These are phyloP conservation scores for Aureobasidium sp. DNA, from an alignment of 2,329 filamentous ascomycete genomes.

Conservation along the genomic window DNA sequence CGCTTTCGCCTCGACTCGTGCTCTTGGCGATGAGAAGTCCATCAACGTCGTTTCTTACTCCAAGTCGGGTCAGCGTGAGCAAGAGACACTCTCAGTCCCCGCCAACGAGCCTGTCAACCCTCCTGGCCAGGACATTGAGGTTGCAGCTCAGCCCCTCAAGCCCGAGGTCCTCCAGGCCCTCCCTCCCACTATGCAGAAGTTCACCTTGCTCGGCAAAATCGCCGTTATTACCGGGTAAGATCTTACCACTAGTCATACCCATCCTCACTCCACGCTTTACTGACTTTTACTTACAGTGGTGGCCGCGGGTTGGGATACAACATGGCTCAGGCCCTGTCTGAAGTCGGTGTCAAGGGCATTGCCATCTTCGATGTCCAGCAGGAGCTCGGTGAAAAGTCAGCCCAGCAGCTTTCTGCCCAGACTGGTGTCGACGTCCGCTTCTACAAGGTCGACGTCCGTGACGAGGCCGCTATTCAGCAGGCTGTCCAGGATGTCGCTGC, in stretches of 20 bases:
- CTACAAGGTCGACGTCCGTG: conserved; percentile 72
- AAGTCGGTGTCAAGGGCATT: conserved; percentile 67
- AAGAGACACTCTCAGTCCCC: conserved; percentile 25
- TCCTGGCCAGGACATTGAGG: conserved; percentile 28
- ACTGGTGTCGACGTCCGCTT: conserved; percentile 68
- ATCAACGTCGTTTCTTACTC: conserved; percentile 28
- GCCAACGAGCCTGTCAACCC: conserved; percentile 27
- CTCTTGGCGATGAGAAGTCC: conserved; percentile 17
- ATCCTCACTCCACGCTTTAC: conserved; percentile 13
- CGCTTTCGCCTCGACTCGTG: conserved; percentile 4
- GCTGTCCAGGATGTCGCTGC: conserved; percentile 60
- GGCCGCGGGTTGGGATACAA: conserved; percentile 71
- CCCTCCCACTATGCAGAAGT: conserved; percentile 60
- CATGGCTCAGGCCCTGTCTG: conserved; percentile 70
- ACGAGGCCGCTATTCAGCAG: conserved; percentile 61
- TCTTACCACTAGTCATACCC: neutral
- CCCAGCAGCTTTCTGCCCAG: conserved; percentile 62
- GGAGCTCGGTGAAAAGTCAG: conserved; percentile 63
- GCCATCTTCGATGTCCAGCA: conserved; percentile 73
- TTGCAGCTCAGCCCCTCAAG: conserved; percentile 27
- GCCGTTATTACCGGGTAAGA: conserved; percentile 65
- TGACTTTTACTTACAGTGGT: conserved; percentile 46
- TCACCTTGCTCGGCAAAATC: conserved; percentile 63
- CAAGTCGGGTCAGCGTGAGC: conserved; percentile 25
- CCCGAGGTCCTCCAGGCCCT: conserved; percentile 42